Conservation (phyloP, 257 asterid species). For the Scutellaria baicalensis region DNA sequence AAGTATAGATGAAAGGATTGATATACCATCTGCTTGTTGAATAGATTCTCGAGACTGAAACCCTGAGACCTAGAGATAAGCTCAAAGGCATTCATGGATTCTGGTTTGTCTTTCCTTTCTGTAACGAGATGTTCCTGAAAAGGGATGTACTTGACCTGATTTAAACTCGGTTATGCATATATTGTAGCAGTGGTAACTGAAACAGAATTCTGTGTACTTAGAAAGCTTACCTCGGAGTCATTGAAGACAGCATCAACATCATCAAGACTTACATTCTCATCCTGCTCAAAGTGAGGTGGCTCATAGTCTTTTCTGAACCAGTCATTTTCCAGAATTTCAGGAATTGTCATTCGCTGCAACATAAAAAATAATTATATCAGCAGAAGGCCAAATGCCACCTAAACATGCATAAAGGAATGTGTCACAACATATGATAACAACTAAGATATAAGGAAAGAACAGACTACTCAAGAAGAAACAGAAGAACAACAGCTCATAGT, state of each 20-base stretch:
- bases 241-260: conserved; percentile 73
- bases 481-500: background rate
- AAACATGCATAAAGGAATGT: background rate
- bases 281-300: conserved; percentile 58
- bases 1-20: background rate
- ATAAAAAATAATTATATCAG: conserved; percentile 3
- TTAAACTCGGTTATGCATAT: background rate
- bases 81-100: conserved; percentile 78
- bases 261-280: conserved; percentile 59
- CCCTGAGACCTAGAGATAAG: conserved; percentile 72
- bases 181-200: background rate
- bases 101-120: conserved; percentile 74
- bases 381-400: background rate
- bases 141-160: background rate
- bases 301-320: conserved; percentile 75
- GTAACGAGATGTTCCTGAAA: conserved; percentile 63
- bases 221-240: conserved; percentile 43
- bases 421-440: background rate
- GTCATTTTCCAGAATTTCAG: conserved; percentile 59
- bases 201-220: background rate
- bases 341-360: conserved; percentile 59
- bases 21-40: conserved; percentile 54
- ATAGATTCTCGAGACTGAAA: conserved; percentile 71
- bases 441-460: background rate
- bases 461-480: background rate